Base-by-base conservation (phyloP, 306 rosid species). In the Glycine latifolia region DNA sequence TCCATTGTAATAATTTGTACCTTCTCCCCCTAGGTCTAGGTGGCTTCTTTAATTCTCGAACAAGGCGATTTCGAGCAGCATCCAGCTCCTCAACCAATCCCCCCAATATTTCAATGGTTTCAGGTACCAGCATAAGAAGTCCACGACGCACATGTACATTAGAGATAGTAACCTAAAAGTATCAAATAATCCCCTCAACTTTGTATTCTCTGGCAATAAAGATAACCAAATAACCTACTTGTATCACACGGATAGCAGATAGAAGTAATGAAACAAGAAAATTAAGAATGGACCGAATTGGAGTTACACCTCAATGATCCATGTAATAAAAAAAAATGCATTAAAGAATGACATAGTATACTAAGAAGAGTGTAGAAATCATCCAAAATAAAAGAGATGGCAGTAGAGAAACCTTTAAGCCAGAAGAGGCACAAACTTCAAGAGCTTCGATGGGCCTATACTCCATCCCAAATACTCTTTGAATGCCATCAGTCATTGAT, bases 401-500 rank as follows among this genome's bases (percentile, higher is more conserved):
- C 67, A 61, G 17, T 8, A 35, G 44, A 77, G 60, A n/a, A 62
- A 54, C 99, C 99, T 95, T 95, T 71, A 90, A 83, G 47, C 99
- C 99, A 89, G 99, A 85, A 73, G 94, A 78, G 49, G 94, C 92
- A 70, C 90, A 87, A 83, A 87, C 91, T 49, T 93, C 90, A 76
- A 95, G 99, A 55, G 87, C 88, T 73, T 85, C 75, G 85, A 93
- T 91, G 35, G 99, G 91, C 86, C 99, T 85, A 85, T 95, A 95
- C 84, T 95, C 99, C 98, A 95, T 89, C 73, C 89, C 99, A 75
- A 88, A 87, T 10, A 93, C 91, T 31, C 92, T 91, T 75, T 93
- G 99, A 77, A 89, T 74, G 14, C 99, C 98, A 68, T 95, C 99
- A 0, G 98, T 95, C 92, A 95, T 86, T 2, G 98, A 95, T 81